Evolutionary conservation across 2,329 filamentous ascomycete species (phyloP), one percentile per base, ranked within the genome.

Genomic region (Pseudocercospora pini-densiflorae): DNA sequence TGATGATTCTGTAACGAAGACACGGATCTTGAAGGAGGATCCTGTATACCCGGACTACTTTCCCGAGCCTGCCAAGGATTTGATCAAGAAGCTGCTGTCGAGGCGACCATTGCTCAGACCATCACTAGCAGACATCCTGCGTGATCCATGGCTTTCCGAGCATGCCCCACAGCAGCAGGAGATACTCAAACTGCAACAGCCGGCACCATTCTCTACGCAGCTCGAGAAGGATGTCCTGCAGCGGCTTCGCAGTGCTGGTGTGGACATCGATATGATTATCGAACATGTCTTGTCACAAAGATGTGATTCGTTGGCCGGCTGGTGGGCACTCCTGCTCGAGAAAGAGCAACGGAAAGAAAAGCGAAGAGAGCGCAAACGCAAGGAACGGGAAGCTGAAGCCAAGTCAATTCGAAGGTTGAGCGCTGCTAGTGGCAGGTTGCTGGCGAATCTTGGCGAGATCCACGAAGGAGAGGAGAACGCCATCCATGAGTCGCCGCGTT

Each of bases 251-350:
- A 92, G 91, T 71, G 93, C 95, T 5, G 95, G 95, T 0, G 93
- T 98, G 24, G 92, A 98, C 75, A 95, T 97, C 65, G 95, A 99
- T 76, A 87, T 91, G 67, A 92, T 99, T 7, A 94, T 98, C 69
- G 94, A 98, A 77, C 96, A 95, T 73, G 95, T 99, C 2, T 80
- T 97, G 40, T 88, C 93, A 3, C 93, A 97, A 77, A 87, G 92
- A 70, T 98, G 95, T 76, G 94, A 99, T 79, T 87, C 90, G 5
- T 82, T 99, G 58, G 92, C 93, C 59, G 95, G 95, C 5, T 99
- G 95, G 95, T 99, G 95, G 95, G 92, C 92, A 2, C 80, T 99
- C 29, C 81, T 99, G 45, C 88, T 98, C 9, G 95, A 98, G 76
- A 99, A 98, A 78, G 95, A 99, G 76, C 88, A 93, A 77, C 88